A percentile compares a stretch with the other conserved stretches of the same genome.
phyloP scores from a whole-genome alignment of 306 rosid genomes.

The Sicyos baderoa region DNA sequence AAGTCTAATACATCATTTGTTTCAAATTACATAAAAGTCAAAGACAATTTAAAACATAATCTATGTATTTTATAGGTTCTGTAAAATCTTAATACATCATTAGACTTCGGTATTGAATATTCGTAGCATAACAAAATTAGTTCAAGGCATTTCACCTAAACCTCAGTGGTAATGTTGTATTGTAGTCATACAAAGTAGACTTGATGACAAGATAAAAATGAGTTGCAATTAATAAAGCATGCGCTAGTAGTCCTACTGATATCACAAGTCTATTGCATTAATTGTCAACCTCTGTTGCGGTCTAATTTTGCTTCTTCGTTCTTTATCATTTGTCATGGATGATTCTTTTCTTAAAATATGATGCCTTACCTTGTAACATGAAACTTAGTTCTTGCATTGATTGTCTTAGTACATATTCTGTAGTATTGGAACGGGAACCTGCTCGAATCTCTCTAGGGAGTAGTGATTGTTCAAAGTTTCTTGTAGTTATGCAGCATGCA shows the following conservation, averaged over 20 bases:
- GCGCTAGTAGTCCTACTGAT: background rate
- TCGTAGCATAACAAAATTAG: too few relatives aligned
- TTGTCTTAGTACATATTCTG: background rate
- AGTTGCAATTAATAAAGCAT: background rate
- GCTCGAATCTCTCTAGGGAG: conserved; percentile 1
- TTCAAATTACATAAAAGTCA: too few relatives aligned
- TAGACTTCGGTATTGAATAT: too few relatives aligned
- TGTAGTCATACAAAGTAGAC: background rate
- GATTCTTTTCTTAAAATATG: background rate
- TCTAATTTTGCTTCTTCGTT: background rate
- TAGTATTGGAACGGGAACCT: background rate
- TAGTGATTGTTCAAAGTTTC: background rate
- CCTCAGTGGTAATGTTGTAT: background rate
- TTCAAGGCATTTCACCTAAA: too few relatives aligned
- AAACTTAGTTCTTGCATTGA: background rate
- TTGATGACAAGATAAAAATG: background rate
- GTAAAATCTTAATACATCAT: too few relatives aligned
- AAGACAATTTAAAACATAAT: too few relatives aligned
- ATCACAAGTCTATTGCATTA: background rate
- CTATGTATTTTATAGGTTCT: too few relatives aligned
- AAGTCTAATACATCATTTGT: too few relatives aligned
- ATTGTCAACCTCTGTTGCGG: background rate
- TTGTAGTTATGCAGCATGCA: conserved; percentile 6
- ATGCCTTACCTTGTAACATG: background rate
- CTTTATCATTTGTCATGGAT: background rate